These are phyloP conservation scores for Condylostoma magnum DNA, from an alignment of 169 alveolate species.

Conservation along the genomic window DNA sequence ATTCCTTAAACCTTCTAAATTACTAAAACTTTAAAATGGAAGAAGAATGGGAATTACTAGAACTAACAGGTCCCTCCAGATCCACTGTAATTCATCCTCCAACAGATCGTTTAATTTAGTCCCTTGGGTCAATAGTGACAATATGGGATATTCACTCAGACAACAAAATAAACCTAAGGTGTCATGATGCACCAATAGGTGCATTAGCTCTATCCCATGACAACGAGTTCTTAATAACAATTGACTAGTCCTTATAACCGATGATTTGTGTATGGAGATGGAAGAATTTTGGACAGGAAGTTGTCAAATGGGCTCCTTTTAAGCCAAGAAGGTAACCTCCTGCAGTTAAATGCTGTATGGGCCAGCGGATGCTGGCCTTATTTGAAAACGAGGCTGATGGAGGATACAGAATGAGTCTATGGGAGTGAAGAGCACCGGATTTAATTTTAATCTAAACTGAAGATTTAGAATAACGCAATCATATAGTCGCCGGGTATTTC, in stretches of 20 bases:
- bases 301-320: conserved; percentile 22
- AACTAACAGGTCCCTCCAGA: conserved; percentile 20
- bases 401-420: conserved; percentile 12
- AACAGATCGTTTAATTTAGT: neutral
- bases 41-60: conserved; percentile 30
- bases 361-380: neutral
- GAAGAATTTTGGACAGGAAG: conserved; percentile 1
- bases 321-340: neutral
- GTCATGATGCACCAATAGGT: conserved; percentile 14
- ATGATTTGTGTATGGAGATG: conserved; percentile 21
- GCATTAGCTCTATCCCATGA: conserved; percentile 7
- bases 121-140: conserved; percentile 17
- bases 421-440: conserved; percentile 3
- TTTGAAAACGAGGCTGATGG: conserved; percentile 23
- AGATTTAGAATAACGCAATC: neutral
- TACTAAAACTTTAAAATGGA: conserved; percentile 10
- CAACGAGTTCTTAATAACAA: conserved; percentile 19
- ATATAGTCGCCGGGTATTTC: neutral
- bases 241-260: conserved; percentile 5
- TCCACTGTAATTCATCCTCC: neutral
- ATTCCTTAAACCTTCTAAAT: too few relatives aligned
- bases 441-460: neutral
- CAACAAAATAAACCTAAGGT: conserved; percentile 17
- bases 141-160: conserved; percentile 22
- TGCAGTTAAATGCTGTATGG: neutral